These are phyloP conservation scores for Xylaria telfairii DNA, from an alignment of 495 filamentous ascomycete species.

Conservation along the genomic window DNA sequence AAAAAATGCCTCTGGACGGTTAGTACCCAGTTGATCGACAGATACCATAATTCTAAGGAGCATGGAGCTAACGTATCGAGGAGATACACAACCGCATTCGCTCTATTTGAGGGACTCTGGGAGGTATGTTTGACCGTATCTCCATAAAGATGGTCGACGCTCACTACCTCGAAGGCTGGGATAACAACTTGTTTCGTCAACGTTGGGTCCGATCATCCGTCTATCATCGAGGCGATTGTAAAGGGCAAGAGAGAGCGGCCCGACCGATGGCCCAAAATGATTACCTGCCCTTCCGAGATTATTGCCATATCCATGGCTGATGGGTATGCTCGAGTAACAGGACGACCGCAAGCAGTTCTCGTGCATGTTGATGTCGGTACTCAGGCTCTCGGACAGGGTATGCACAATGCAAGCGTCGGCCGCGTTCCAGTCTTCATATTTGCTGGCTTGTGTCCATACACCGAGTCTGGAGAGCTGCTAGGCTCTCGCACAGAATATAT, in stretches of 20 bases:
- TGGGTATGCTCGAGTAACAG: slow-evolving; percentile 75
- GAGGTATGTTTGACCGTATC: slow-evolving; percentile 44
- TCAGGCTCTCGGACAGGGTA: slow-evolving; percentile 76
- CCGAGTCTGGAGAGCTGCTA: slow-evolving; percentile 74
- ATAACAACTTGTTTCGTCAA: slow-evolving; percentile 78
- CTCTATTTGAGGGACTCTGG: slow-evolving; percentile 81
- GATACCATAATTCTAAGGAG: neutral
- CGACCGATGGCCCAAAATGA: slow-evolving; percentile 67
- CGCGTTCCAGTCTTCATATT: slow-evolving; percentile 78
- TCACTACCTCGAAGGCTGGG: slow-evolving; percentile 56
- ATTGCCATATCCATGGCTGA: slow-evolving; percentile 79
- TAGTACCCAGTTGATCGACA: neutral
- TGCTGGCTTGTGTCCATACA: slow-evolving; percentile 76
- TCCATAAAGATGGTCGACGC: neutral
- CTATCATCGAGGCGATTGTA: slow-evolving; percentile 77
- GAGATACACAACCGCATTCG: slow-evolving; percentile 74
- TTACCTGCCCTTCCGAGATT: slow-evolving; percentile 77
- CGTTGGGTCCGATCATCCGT: slow-evolving; percentile 77
- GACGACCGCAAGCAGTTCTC: slow-evolving; percentile 74
- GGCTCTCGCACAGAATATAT: slow-evolving; percentile 81
- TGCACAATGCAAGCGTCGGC: slow-evolving; percentile 80
- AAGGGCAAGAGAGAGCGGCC: slow-evolving; percentile 63
- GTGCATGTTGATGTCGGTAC: slow-evolving; percentile 85
- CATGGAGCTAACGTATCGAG: neutral
- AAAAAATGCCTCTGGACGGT: neutral